Percentiles rank a stretch among this genome's conserved stretches.
These are phyloP conservation scores for Ailanthus altissimus DNA, from an alignment of 345 rosid genomes.

Conservation along the genomic window DNA sequence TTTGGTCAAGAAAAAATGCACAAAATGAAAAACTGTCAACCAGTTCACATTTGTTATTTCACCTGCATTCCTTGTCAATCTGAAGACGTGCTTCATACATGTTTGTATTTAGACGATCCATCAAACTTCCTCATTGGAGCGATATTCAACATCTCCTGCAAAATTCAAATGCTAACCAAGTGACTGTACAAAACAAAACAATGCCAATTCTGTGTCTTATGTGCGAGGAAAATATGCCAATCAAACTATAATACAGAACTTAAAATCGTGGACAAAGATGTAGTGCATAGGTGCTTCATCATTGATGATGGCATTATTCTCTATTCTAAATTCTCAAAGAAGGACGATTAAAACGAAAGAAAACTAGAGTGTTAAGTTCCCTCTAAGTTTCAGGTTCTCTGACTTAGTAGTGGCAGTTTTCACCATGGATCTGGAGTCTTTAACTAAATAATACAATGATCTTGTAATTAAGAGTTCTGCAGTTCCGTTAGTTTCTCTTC, in stretches of 20 bases:
- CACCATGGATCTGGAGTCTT: no score
- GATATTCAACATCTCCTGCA: conserved; percentile 48
- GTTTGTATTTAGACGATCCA: conserved; percentile 69
- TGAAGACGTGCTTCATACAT: conserved; percentile 62
- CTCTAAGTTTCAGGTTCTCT: no score
- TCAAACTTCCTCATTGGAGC: conserved; percentile 67
- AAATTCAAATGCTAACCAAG: conserved; percentile 9
- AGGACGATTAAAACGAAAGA: neutral
- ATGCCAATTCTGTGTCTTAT: neutral
- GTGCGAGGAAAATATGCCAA: neutral
- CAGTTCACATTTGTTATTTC: conserved; percentile 4
- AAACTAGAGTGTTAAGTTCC: no score
- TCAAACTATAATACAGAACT: neutral
- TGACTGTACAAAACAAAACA: neutral
- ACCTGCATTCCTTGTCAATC: conserved; percentile 79
- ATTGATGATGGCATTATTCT: conserved; percentile 4
- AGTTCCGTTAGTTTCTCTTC: no score
- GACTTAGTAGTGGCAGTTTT: no score
- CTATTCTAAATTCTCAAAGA: conserved; percentile 4
- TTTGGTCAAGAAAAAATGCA: conserved; percentile 8
- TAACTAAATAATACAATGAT: no score
- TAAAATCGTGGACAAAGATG: neutral
- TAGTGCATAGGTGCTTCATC: neutral
- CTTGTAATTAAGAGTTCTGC: no score
- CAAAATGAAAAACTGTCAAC: neutral